Evolutionary conservation across 352 stramenopile genomes (phyloP), one percentile per base, ranked within the genome.

Genomic region (Pilasporangium apinafurcum): DNA sequence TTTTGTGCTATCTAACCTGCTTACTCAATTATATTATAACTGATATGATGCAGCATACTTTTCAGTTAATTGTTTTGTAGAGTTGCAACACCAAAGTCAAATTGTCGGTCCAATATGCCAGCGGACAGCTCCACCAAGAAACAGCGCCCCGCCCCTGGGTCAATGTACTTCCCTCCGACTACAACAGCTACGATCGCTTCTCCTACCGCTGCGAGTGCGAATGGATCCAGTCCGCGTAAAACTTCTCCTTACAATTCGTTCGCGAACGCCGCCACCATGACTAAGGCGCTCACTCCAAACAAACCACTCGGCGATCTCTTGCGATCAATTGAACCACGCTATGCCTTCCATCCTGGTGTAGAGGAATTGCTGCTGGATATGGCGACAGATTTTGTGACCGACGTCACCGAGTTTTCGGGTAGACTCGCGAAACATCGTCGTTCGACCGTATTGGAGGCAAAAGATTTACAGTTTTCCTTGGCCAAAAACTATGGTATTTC

Each of bases 401-500:
- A 90, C 36, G 81, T 92, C 16, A 71, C 86, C 42, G 58, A 65
- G 30, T 86, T 86, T 34, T 86, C 78, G 0, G 56, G 66, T 2
- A 62, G 65, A 29, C 51, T 90, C 40, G 64, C 77, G 38, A 90
- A 89, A 51, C 81, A 92, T 58, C 65, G 81, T 9, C 75, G 78
- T n/a, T 83, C 81, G 6, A 86, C 61, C 9, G 68, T 74, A 35
- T 47, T 90, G 8, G 77, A 91, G 44, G 50, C 75, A 20, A 79
- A 77, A 26, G 81, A 92, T 39, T 39, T 92, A 27, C 81, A 92
- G 61, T 82, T 92, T 21, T 86, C 65, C 44, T 58, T 92, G 35
- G 73, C 75, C 49, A 92, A 92, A 62, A 91, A 86, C 59, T 86
- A 92, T 41, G 76, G 81, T 48, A 86, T 92, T 47, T 89, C 81